Evolutionary conservation across 164 flowering plant species (phyloP).

Genomic region (Aristolochia californica): DNA sequence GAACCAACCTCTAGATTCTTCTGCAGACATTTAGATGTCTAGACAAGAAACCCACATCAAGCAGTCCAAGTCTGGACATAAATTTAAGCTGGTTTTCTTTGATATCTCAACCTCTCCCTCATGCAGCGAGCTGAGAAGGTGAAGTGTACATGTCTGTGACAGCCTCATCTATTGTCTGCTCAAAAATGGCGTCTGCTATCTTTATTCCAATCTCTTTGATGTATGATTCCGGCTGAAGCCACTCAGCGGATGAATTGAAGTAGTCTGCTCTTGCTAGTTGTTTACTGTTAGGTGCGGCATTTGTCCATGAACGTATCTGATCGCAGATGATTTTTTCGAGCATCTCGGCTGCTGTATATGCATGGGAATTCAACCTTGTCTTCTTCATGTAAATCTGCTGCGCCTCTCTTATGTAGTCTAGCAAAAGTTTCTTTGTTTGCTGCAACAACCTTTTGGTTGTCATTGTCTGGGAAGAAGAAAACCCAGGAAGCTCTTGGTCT

Average conservation of each 20-base stretch:
- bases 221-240: constrained; percentile 9
- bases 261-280: constrained; percentile 6
- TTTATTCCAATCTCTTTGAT: constrained; percentile 4
- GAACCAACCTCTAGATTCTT: not conserved
- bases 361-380: constrained; percentile 1
- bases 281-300: not conserved
- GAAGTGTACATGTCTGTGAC: not conserved
- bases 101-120: too few relatives aligned
- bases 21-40: not conserved
- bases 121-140: not conserved
- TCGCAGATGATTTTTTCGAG: constrained; percentile 7
- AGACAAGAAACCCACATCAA: not conserved
- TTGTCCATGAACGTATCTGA: constrained; percentile 7
- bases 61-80: too few relatives aligned
- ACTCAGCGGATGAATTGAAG: not conserved
- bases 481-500: constrained; percentile 9
- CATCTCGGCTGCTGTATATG: not conserved
- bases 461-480: constrained; percentile 10
- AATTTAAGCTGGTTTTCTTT: too few relatives aligned
- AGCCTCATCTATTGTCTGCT: constrained; percentile 4
- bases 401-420: constrained; percentile 19
- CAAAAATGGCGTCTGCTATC: constrained; percentile 11
- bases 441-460: constrained; percentile 18
- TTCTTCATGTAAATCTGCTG: not conserved
- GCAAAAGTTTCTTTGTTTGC: constrained; percentile 30